These are phyloP conservation scores for Akebia trifoliata DNA, from an alignment of 164 flowering plant species.

Conservation along the genomic window DNA sequence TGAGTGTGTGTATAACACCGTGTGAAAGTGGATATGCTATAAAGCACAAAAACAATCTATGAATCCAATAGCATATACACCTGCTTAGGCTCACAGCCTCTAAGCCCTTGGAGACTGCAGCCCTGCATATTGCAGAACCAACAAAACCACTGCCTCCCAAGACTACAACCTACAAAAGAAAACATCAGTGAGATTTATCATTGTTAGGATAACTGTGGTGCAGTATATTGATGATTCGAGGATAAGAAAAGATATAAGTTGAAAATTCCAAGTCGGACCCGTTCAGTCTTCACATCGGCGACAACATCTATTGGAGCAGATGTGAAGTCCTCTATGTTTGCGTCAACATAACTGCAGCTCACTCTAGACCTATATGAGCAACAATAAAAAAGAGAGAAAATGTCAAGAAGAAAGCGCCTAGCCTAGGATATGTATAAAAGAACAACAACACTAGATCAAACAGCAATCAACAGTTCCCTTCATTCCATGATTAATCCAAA, in stretches of 20 bases:
- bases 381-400: slow-evolving; percentile 6
- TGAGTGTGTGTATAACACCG: too few relatives aligned
- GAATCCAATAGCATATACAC: slow-evolving; percentile 28
- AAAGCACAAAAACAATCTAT: not conserved
- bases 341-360: slow-evolving; percentile 56
- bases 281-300: slow-evolving; percentile 74
- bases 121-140: slow-evolving; percentile 96
- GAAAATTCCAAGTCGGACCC: slow-evolving; percentile 33
- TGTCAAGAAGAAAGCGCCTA: slow-evolving; percentile 1
- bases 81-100: slow-evolving; percentile 91
- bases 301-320: slow-evolving; percentile 68
- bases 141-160: slow-evolving; percentile 98
- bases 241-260: not conserved
- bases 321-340: slow-evolving; percentile 38
- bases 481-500: too few relatives aligned
- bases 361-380: slow-evolving; percentile 37
- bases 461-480: too few relatives aligned
- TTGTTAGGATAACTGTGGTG: slow-evolving; percentile 1
- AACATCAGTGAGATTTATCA: slow-evolving; percentile 11
- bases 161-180: slow-evolving; percentile 66
- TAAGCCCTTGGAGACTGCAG: slow-evolving; percentile 85
- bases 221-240: not conserved
- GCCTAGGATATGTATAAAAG: not conserved
- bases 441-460: not conserved
- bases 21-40: too few relatives aligned